A percentile compares a stretch with the other conserved stretches of the same genome.
These are phyloP conservation scores for Endothia cerciana DNA, from an alignment of 2,329 filamentous ascomycete species.

Conservation along the genomic window DNA sequence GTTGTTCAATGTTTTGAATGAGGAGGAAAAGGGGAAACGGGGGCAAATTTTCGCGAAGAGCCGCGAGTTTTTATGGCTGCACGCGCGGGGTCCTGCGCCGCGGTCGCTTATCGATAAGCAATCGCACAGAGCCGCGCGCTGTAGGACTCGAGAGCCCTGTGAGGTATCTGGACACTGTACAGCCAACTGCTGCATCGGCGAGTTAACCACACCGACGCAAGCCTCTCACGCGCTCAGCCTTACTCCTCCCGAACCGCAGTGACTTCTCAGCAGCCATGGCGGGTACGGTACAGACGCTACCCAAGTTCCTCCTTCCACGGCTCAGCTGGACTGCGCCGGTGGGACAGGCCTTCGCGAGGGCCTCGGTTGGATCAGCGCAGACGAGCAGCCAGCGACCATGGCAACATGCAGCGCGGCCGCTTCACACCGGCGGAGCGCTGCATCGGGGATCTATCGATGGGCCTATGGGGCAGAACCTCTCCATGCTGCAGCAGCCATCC, in stretches of 20 bases:
- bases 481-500: slow-evolving; percentile 36
- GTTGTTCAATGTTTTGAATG: slow-evolving; percentile 48
- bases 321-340: slow-evolving; percentile 54
- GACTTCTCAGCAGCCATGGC: slow-evolving; percentile 33
- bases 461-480: slow-evolving; percentile 19
- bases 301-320: slow-evolving; percentile 58
- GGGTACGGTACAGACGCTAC: slow-evolving; percentile 47
- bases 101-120: slow-evolving; percentile 13
- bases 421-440: slow-evolving; percentile 30
- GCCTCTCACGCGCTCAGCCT: background rate
- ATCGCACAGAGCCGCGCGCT: background rate
- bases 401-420: slow-evolving; percentile 33
- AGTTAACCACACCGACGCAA: background rate
- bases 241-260: too few relatives aligned
- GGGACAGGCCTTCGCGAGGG: slow-evolving; percentile 36
- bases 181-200: background rate
- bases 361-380: slow-evolving; percentile 32
- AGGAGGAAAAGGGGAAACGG: slow-evolving; percentile 36
- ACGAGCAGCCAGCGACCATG: slow-evolving; percentile 23
- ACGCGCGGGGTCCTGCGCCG: slow-evolving; percentile 12
- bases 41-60: slow-evolving; percentile 28
- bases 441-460: background rate
- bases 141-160: background rate
- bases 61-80: slow-evolving; percentile 17
- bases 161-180: background rate